Base-by-base conservation (phyloP, 2,329 filamentous ascomycete genomes). In the Aspergillus vadensis region DNA sequence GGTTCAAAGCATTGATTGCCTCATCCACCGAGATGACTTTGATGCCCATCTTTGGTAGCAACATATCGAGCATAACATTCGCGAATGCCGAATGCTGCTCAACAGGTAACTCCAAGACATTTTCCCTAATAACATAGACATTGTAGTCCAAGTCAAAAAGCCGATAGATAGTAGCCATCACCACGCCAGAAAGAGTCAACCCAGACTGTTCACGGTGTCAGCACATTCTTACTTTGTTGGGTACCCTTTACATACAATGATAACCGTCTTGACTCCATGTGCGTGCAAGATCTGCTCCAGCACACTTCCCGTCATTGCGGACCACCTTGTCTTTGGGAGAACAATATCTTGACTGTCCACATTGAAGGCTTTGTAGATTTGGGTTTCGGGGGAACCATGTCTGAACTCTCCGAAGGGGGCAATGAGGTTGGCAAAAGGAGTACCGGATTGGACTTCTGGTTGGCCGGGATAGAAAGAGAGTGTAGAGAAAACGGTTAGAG, bases 61-160 rank as follows among this genome's bases (percentile, higher is more conserved):
- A 61, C 25, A 38, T 64, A 4, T 67, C 61, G 1, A 73, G 62
- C 59, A 71, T 61, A 3, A 72, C 61, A 4, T 58, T 63, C 0
- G 70, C 64, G 36, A 65, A 59, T 15, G 27, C 50, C 15, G 15
- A 36, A 27, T 23, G 62, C 21, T 74, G 68, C 10, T 66, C 59
- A 12, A 63, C 43, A 2, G 72, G 73, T 25, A 71, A 58, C 38
- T 74, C 71, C 44, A 77, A 7, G 27, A 77, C 73, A 55, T 75
- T 77, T 36, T 75, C 73, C 30, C 64, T 64, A 30, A 77, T 76
- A 23, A 79, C 75, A 65, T 72, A 80, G 54, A 81, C 72, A 10
- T 77, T 75, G 57, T 77, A 81, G 58, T 80, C 76, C 38, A 80
- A 59, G 64, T 81, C 77, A 52, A 80, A 81, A 14, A 81, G 61